Evolutionary conservation across 2,329 filamentous ascomycete genomes (phyloP).

Genomic region (Bertia moriformis): DNA sequence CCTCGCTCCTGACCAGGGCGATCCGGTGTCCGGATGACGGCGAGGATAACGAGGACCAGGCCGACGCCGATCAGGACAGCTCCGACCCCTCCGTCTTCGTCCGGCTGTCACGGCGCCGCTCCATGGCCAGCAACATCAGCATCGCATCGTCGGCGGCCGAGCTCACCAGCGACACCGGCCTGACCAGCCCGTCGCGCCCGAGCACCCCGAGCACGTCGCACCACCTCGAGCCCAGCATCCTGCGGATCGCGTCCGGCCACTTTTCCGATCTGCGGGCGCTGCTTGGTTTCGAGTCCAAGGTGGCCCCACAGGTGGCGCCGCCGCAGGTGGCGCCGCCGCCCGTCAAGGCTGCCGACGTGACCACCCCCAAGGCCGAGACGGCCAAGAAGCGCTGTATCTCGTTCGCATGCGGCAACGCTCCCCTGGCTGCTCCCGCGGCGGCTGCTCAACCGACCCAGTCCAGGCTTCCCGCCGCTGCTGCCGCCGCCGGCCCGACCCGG

Average conservation of each 20-base stretch:
- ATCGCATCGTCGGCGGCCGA: slow-evolving; percentile 74
- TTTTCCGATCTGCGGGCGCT: not conserved
- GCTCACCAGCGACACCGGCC: slow-evolving; percentile 82
- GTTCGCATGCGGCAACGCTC: not conserved
- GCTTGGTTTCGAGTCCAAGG: not conserved
- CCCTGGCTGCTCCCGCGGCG: too few relatives aligned
- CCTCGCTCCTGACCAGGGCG: slow-evolving; percentile 78
- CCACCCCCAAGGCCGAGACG: not conserved
- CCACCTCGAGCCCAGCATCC: slow-evolving; percentile 20
- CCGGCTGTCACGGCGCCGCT: slow-evolving; percentile 35
- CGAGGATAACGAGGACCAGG: slow-evolving; percentile 19
- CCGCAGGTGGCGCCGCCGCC: too few relatives aligned
- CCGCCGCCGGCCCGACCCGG: too few relatives aligned
- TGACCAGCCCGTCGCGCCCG: slow-evolving; percentile 78
- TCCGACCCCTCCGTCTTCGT: slow-evolving; percentile 18
- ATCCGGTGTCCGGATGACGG: slow-evolving; percentile 41
- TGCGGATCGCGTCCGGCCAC: not conserved
- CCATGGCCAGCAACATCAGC: slow-evolving; percentile 68
- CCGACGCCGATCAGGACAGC: slow-evolving; percentile 4
- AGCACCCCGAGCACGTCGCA: slow-evolving; percentile 81
- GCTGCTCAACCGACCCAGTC: not conserved
- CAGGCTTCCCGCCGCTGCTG: not conserved
- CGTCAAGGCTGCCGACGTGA: too few relatives aligned
- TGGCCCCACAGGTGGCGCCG: too few relatives aligned
- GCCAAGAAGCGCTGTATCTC: not conserved